Base-by-base conservation (phyloP, 2,329 filamentous ascomycete species). In the Penicillium sp. region DNA sequence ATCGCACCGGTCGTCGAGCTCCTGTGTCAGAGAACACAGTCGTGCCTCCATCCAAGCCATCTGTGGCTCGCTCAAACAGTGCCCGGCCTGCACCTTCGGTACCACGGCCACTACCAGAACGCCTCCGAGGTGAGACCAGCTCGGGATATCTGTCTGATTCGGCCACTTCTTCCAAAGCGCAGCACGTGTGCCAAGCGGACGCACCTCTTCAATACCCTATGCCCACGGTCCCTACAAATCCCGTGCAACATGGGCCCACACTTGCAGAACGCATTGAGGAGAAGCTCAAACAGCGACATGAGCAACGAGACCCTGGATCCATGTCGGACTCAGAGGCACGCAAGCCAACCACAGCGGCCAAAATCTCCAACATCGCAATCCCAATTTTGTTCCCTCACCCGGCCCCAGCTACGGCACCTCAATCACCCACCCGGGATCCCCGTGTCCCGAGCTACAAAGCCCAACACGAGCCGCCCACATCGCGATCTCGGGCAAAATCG, bases 251-350 rank as follows among this genome's bases (percentile, higher is more conserved):
- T 24, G 55, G 48, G 14, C 62, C 50, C 13, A 64, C 59, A 14
- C 56, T 73, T 42, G 69, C 70, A 5, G 68, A 71, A 47, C 62
- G 68, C 32, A 50, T 71, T n/a, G 69, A 72, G 42, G 68, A 71
- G 55, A 73, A 72, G 42, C 59, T 72, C 14, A 60, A 64, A 24
- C 59, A 58, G 31, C 65, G 69, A 43, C 68, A 68, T 32, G 65
- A 70, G 41, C 59, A 54, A 24, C 62, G 64, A 34, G 67, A 66
- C 8, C 47, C 57, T 29, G 58, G 52, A 7, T 48, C 51, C 27
- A 24, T 54, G 8, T 60, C 54, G 5, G 60, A 62, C 27, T 50
- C 58, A 10, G 59, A 63, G 22, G 38, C 50, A 29, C 55, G 43
- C 10, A 16, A 50, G 16, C 47, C 16, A 1, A 22, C 50, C 8